A percentile compares a stretch with the other conserved stretches of the same genome.
These are phyloP conservation scores for Agaricus bisporus DNA, from an alignment of 768 basidiomycete genomes.

Conservation along the genomic window DNA sequence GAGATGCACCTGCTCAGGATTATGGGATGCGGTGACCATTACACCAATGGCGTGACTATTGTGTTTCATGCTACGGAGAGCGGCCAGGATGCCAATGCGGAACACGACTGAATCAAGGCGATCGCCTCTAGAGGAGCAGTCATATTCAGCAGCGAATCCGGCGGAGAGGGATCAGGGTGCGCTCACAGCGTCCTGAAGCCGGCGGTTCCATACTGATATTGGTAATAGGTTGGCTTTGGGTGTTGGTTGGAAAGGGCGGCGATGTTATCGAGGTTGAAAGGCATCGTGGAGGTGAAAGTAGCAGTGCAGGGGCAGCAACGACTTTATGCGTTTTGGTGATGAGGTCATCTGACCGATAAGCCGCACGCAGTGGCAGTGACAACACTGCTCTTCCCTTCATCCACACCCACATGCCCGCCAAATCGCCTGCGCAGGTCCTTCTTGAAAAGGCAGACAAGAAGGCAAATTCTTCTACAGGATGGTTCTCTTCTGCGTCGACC, in stretches of 20 bases:
- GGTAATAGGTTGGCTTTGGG: slow-evolving; percentile 63
- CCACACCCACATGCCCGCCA: slow-evolving; percentile 50
- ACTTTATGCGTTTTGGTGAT: neutral
- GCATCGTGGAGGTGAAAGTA: slow-evolving; percentile 4
- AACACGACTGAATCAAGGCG: slow-evolving; percentile 89
- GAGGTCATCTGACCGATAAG: slow-evolving; percentile 17
- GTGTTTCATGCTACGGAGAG: slow-evolving; percentile 84
- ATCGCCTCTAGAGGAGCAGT: slow-evolving; percentile 41
- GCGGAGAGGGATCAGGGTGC: neutral
- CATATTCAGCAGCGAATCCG: slow-evolving; percentile 7
- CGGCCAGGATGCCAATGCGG: slow-evolving; percentile 87
- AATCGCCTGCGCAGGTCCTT: slow-evolving; percentile 70
- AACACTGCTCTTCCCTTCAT: slow-evolving; percentile 12
- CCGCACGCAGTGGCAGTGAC: slow-evolving; percentile 6
- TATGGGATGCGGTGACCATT: slow-evolving; percentile 99
- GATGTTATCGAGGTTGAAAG: slow-evolving; percentile 35
- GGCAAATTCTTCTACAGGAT: slow-evolving; percentile 71
- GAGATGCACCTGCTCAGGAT: slow-evolving; percentile 82
- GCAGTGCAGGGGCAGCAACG: neutral
- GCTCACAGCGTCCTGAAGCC: slow-evolving; percentile 89
- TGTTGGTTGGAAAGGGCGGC: slow-evolving; percentile 49
- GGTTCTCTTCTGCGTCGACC: slow-evolving; percentile 79
- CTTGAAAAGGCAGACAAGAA: slow-evolving; percentile 94
- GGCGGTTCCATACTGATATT: slow-evolving; percentile 88
- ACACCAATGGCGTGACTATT: slow-evolving; percentile 91